Conservation (phyloP, 1,139 yeast species). For the Yamadazyma pseudoaaseri region DNA sequence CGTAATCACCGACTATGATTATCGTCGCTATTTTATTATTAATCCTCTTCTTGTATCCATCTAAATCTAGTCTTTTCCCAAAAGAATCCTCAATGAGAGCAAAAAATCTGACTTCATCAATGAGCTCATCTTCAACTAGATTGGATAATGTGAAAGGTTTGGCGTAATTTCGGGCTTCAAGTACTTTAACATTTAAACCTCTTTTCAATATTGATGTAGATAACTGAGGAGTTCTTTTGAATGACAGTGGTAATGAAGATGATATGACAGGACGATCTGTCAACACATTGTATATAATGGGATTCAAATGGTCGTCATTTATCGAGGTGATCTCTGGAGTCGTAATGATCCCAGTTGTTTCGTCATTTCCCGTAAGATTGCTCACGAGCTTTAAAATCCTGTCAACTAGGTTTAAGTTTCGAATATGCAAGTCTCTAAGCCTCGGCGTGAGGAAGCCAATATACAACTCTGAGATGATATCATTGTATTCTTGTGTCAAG, state of each 20-base stretch:
- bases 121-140: slow-evolving; percentile 43
- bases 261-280: slow-evolving; percentile 94
- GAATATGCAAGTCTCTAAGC: slow-evolving; percentile 49
- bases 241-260: slow-evolving; percentile 82
- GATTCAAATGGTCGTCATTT: slow-evolving; percentile 57
- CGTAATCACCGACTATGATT: slow-evolving; percentile 89
- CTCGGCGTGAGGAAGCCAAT: slow-evolving; percentile 50
- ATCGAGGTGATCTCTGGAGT: slow-evolving; percentile 46
- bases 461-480: slow-evolving; percentile 59
- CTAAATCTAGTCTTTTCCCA: slow-evolving; percentile 60
- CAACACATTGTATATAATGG: slow-evolving; percentile 80
- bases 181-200: slow-evolving; percentile 66
- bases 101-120: slow-evolving; percentile 59
- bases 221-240: slow-evolving; percentile 58
- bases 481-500: slow-evolving; percentile 75
- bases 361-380: slow-evolving; percentile 34
- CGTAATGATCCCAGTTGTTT: slow-evolving; percentile 44
- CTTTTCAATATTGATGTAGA: slow-evolving; percentile 78
- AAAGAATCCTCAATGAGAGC: slow-evolving; percentile 76
- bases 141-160: slow-evolving; percentile 40
- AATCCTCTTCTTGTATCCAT: slow-evolving; percentile 65
- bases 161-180: slow-evolving; percentile 33
- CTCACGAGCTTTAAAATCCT: slow-evolving; percentile 31
- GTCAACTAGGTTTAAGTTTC: slow-evolving; percentile 56
- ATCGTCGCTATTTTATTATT: slow-evolving; percentile 68